Evolutionary conservation across 2,329 filamentous ascomycete genomes (phyloP).

Genomic region (Lachnellula subtilissima): DNA sequence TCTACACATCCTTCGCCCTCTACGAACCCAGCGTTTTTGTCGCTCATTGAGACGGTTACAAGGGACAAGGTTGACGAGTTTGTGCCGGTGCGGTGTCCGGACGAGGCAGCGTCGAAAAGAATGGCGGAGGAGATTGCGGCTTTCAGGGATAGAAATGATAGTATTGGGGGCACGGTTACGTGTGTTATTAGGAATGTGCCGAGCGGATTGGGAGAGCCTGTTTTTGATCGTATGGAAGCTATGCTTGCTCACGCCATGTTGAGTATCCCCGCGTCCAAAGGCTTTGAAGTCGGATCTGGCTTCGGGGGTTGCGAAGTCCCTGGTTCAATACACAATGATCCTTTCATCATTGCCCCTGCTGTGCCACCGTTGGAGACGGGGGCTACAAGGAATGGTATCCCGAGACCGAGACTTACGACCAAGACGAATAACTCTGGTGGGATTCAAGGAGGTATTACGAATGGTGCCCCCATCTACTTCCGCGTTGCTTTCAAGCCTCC

Average conservation of each 20-base stretch:
- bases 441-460: slow-evolving; percentile 92
- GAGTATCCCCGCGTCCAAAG: slow-evolving; percentile 90
- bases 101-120: slow-evolving; percentile 54
- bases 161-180: slow-evolving; percentile 90
- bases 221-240: slow-evolving; percentile 94
- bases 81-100: slow-evolving; percentile 83
- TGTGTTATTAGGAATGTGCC: slow-evolving; percentile 88
- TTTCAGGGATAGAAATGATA: slow-evolving; percentile 75
- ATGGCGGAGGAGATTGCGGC: slow-evolving; percentile 79
- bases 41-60: slow-evolving; percentile 66
- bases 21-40: slow-evolving; percentile 74
- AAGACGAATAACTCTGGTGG: slow-evolving; percentile 94
- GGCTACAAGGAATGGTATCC: slow-evolving; percentile 40
- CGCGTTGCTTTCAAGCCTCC: slow-evolving; percentile 91
- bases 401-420: slow-evolving; percentile 65
- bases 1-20: slow-evolving; percentile 62
- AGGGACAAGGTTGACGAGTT: slow-evolving; percentile 75
- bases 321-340: slow-evolving; percentile 88
- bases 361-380: slow-evolving; percentile 41
- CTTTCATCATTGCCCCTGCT: slow-evolving; percentile 58
- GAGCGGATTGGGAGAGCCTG: slow-evolving; percentile 83
- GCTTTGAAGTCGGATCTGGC: slow-evolving; percentile 91
- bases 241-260: slow-evolving; percentile 90
- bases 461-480: slow-evolving; percentile 93
- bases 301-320: slow-evolving; percentile 83